phyloP scores from a whole-genome alignment of 257 asterid genomes.

The Fraxinus anomala region DNA sequence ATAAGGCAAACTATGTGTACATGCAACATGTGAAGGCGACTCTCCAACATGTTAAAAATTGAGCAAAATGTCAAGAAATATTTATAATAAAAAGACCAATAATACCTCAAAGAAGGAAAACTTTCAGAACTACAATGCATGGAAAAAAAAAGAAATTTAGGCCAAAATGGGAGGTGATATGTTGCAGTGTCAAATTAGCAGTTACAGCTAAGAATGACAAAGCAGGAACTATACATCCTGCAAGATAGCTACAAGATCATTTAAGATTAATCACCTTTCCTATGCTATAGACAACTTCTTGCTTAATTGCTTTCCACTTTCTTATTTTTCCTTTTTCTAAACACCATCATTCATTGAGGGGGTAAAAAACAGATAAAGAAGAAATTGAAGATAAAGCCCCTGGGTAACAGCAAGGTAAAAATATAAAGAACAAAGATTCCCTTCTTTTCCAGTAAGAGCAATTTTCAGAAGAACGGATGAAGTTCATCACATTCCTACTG shows the following conservation, averaged over 20 bases:
- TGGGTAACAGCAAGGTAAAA: not conserved
- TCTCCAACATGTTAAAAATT: not conserved
- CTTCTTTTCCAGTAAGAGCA: not conserved
- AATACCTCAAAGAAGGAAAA: not conserved
- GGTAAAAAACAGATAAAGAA: too few relatives aligned
- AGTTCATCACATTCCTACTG: not conserved
- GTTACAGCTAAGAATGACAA: not conserved
- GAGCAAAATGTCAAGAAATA: not conserved
- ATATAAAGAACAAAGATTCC: not conserved
- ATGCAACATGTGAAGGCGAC: constrained; percentile 22
- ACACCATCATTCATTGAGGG: not conserved
- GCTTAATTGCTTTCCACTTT: too few relatives aligned
- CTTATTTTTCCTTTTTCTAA: not conserved
- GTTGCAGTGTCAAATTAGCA: not conserved
- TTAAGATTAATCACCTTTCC: not conserved
- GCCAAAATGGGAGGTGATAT: not conserved
- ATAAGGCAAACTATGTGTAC: not conserved
- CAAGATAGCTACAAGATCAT: not conserved
- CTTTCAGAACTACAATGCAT: not conserved
- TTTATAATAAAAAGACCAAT: not conserved
- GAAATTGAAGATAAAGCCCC: not conserved
- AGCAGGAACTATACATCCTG: not conserved
- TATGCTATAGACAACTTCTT: not conserved
- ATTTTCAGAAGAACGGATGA: not conserved
- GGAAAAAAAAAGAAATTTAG: not conserved